phyloP scores from a whole-genome alignment of 164 flowering plant genomes.

The Vitis labrusca region DNA sequence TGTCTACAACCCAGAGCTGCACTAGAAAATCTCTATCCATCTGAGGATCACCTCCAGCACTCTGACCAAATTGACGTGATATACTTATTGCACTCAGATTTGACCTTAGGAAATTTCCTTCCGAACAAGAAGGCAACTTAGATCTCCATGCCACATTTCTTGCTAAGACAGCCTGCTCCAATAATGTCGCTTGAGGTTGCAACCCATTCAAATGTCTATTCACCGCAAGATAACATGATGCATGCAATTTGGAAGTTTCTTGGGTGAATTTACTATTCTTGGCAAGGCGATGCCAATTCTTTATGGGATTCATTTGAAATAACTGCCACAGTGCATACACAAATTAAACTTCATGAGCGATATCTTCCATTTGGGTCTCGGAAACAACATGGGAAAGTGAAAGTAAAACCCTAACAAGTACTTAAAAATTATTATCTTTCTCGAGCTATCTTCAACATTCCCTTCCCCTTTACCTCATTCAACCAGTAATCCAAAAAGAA shows the following conservation, averaged over 20 bases:
- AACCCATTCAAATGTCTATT: not conserved
- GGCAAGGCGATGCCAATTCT: slow-evolving; percentile 5
- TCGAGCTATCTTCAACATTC: no score
- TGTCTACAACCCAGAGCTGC: slow-evolving; percentile 66
- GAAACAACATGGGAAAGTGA: no score
- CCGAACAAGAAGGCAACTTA: no score
- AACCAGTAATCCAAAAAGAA: no score
- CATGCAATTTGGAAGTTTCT: not conserved
- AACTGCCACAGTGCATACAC: not conserved
- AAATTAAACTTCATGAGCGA: not conserved
- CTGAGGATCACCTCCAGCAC: slow-evolving; percentile 23
- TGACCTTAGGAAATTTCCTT: slow-evolving; percentile 13
- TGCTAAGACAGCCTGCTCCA: slow-evolving; percentile 1
- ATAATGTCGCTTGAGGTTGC: not conserved
- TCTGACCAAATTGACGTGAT: slow-evolving; percentile 23
- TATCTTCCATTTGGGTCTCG: no score
- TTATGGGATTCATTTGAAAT: slow-evolving; percentile 8
- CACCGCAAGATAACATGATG: not conserved
- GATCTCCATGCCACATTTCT: no score
- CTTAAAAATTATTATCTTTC: no score
- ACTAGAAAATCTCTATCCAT: slow-evolving; percentile 65
- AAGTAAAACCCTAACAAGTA: no score
- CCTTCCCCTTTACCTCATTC: no score
- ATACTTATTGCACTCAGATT: slow-evolving; percentile 5
- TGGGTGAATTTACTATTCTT: not conserved